These are phyloP conservation scores for Gonapodya sp. DNA, from an alignment of 192 early-diverging fungal genomes.

Conservation along the genomic window DNA sequence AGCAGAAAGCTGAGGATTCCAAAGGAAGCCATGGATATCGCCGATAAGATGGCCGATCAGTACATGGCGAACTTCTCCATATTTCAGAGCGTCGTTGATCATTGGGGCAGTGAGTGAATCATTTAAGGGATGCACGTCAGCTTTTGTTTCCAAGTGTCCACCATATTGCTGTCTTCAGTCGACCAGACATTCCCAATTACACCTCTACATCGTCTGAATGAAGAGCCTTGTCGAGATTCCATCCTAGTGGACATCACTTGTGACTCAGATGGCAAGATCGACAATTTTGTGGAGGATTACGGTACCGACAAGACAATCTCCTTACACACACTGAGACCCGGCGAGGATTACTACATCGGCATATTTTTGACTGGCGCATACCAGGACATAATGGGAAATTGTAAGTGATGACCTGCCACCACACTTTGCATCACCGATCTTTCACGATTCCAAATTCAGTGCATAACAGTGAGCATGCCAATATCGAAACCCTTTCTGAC, in stretches of 20 bases:
- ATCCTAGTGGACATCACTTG: background rate
- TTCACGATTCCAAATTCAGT: background rate
- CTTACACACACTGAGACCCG: background rate
- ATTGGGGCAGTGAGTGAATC: background rate
- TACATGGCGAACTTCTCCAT: background rate
- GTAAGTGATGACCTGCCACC: background rate
- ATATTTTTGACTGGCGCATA: background rate
- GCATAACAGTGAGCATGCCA: background rate
- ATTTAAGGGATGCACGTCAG: background rate
- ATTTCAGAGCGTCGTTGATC: background rate
- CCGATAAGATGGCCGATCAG: background rate
- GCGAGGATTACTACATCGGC: background rate
- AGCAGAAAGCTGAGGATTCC: background rate
- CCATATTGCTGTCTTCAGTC: background rate
- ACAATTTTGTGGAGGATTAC: slow-evolving; percentile 1
- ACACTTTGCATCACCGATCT: background rate
- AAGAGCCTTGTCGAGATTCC: background rate
- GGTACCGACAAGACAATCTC: background rate
- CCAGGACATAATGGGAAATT: slow-evolving; percentile 2
- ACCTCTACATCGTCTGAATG: background rate
- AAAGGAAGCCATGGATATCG: background rate
- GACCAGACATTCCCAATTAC: background rate
- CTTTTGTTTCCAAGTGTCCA: no score
- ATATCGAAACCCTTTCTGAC: background rate
- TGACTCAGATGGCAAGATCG: background rate